Conservation (phyloP, 495 filamentous ascomycete species). For the Penicillium samsonianum region DNA sequence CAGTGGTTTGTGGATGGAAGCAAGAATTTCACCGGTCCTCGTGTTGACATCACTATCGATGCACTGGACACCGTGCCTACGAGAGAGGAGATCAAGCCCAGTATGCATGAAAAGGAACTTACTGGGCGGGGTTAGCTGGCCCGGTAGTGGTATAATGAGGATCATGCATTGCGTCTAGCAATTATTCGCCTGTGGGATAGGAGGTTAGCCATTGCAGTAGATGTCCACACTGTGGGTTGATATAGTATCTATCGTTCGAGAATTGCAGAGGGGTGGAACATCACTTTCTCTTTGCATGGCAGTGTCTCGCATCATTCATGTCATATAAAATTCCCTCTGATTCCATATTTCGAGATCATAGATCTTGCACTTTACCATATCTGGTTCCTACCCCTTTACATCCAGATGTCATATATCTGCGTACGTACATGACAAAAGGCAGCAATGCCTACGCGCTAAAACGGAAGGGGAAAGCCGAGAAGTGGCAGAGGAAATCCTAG, state of each 20-base stretch:
- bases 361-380: not conserved
- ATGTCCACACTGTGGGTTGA: not conserved
- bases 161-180: too few species aligned
- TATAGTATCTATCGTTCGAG: too few species aligned
- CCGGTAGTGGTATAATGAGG: not conserved
- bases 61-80: slow-evolving; percentile 12
- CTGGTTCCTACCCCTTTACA: not conserved
- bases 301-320: too few species aligned
- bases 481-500: too few species aligned
- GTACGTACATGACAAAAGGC: too few species aligned
- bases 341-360: not conserved
- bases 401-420: too few species aligned
- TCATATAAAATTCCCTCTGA: too few species aligned
- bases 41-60: slow-evolving; percentile 39
- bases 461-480: too few species aligned
- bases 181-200: not conserved
- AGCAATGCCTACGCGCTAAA: too few species aligned
- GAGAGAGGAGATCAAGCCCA: not conserved
- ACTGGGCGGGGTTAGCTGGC: not conserved
- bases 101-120: slow-evolving; percentile 9
- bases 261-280: too few species aligned
- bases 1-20: slow-evolving; percentile 70
- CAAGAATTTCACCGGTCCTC: slow-evolving; percentile 65
- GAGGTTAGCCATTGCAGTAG: not conserved
- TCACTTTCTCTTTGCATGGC: too few species aligned